Percentiles rank a stretch among this genome's conserved stretches.
phyloP scores from a whole-genome alignment of 768 basidiomycete species.

The Mycena galopus region DNA sequence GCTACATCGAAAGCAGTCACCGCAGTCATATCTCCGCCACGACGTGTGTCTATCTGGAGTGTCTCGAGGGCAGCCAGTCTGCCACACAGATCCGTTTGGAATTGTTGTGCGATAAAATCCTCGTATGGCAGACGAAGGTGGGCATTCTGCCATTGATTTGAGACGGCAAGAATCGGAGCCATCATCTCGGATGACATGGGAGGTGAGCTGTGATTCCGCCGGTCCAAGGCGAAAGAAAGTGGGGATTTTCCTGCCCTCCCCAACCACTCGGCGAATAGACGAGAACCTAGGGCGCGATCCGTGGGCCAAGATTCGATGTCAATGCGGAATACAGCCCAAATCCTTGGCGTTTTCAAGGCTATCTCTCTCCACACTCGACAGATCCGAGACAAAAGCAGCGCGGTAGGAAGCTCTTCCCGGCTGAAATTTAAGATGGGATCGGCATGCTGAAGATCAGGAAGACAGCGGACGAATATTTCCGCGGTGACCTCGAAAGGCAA shows the following conservation, averaged over 20 bases:
- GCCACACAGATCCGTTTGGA: not conserved
- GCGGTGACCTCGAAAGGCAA: not conserved
- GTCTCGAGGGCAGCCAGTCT: not conserved
- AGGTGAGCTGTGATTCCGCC: too few species aligned
- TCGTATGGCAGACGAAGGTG: not conserved
- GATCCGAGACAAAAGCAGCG: not conserved
- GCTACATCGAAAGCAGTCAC: not conserved
- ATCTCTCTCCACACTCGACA: not conserved
- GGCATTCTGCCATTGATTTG: constrained; percentile 2
- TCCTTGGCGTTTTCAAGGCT: not conserved
- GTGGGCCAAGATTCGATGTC: too few species aligned
- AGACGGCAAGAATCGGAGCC: not conserved
- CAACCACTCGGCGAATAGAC: too few species aligned
- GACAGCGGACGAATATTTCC: not conserved
- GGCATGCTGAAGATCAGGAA: not conserved
- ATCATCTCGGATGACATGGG: not conserved
- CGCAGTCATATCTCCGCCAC: too few species aligned
- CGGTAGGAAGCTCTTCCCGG: not conserved
- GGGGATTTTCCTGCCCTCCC: too few species aligned
- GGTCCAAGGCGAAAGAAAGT: too few species aligned
- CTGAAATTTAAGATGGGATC: not conserved
- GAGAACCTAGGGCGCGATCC: too few species aligned
- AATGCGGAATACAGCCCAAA: not conserved
- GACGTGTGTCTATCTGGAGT: not conserved
- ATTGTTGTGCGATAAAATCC: too few species aligned